Conservation (phyloP, 345 rosid genomes). For the Hibiscus trionum region DNA sequence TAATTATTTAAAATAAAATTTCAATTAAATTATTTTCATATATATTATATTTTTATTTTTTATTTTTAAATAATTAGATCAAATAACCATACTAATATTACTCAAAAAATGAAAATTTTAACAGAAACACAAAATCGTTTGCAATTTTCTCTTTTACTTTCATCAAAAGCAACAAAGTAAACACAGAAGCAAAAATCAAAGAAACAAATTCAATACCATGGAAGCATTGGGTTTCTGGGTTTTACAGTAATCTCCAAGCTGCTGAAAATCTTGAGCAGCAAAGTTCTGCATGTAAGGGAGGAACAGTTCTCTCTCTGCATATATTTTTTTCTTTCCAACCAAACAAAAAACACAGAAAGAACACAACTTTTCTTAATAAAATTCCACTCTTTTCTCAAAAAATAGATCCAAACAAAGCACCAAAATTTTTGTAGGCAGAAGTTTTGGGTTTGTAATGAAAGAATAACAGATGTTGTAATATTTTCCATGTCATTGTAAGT, state of each 20-base stretch:
- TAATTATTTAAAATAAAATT: too few species aligned
- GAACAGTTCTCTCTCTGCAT: constrained; percentile 66
- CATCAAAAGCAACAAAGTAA: too few species aligned
- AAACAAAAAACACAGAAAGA: background rate
- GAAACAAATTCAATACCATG: constrained; percentile 29
- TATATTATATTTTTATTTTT: too few species aligned
- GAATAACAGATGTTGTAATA: too few species aligned
- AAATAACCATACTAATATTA: background rate
- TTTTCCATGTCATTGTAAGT: too few species aligned
- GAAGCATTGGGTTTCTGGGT: constrained; percentile 50
- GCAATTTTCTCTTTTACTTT: background rate
- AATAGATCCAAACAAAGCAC: constrained; percentile 1
- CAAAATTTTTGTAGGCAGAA: too few species aligned
- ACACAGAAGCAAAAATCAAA: background rate
- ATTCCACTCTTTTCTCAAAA: background rate
- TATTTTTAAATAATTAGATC: too few species aligned
- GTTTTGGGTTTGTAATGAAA: too few species aligned
- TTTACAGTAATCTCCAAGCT: constrained; percentile 62
- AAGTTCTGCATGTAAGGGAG: constrained; percentile 59
- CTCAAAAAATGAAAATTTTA: constrained; percentile 12
- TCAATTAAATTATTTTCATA: too few species aligned
- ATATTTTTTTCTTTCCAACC: constrained; percentile 39
- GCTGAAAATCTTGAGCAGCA: constrained; percentile 50
- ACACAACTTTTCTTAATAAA: constrained; percentile 1
- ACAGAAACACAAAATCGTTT: constrained; percentile 7